Base-by-base conservation (phyloP, 2,329 filamentous ascomycete species). In the Ilyonectria mors-panacis region DNA sequence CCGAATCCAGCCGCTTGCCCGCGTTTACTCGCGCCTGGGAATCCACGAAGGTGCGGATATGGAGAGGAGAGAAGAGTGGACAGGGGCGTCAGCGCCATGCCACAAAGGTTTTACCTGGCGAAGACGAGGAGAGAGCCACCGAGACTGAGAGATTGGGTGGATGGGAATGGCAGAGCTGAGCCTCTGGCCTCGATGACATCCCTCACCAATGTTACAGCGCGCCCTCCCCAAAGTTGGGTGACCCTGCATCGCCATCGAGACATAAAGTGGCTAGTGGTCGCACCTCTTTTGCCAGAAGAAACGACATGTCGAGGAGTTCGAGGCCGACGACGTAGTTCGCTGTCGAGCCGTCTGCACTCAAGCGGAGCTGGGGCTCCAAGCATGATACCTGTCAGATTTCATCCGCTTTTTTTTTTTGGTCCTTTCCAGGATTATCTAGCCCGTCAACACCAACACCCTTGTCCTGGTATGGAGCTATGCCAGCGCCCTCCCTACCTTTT, bases 341-440 rank as follows among this genome's bases (percentile, higher is more conserved):
- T 67, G 71, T 63, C 68, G 70, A 73, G 67, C 63, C 63, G 61
- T 63, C 70, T 72, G 70, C 66, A 59, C 39, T 51, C 19, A 28
- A 65, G 72, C 66, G 72, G 72, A 73, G 73, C 62, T 68, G 65
- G 55, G 66, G 53, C 56, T 67, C 68, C 53, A 70, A 50, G 44
- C 47, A 67, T 42, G 50, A 55, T 72, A 73, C 72, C 59, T 70
- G 65, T 76, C 66, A 71, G 66, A 70, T 73, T 70, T 67, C 61
- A 62, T 53, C 39, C 15, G 30, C 44, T 44, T 50, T 59, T 21
- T 45, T 63, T 45, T 28, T 28, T 47, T 17, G 48, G 35, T 19
- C 59, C 35, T 61, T 30, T 35, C 23, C 54, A 33, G 26, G 26
- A 23, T 42, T 21, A 42, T 26, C 33, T 42, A 19, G 26, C 54